These are phyloP conservation scores for Rugonectria rugulosa DNA, from an alignment of 2,329 filamentous ascomycete genomes.

Conservation along the genomic window DNA sequence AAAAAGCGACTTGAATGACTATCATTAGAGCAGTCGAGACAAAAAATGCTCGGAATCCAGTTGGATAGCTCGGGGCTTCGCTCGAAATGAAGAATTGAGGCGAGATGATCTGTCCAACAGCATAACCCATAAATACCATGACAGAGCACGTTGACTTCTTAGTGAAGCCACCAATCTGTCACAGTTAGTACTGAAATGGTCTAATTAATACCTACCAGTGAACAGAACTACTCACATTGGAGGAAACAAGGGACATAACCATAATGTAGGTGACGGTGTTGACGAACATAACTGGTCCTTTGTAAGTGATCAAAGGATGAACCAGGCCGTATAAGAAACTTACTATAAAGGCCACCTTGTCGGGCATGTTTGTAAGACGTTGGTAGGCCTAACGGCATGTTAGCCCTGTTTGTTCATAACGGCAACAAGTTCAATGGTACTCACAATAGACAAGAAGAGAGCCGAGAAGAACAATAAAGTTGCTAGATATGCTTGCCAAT, in stretches of 20 bases:
- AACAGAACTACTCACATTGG: slow-evolving; percentile 24
- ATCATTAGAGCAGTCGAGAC: slow-evolving; percentile 6
- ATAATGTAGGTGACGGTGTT: slow-evolving; percentile 27
- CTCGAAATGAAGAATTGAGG: slow-evolving; percentile 20
- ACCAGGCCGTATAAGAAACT: background rate
- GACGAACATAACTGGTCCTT: slow-evolving; percentile 4
- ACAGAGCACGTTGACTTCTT: no score
- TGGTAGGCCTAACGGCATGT: background rate
- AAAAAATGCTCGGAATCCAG: slow-evolving; percentile 17
- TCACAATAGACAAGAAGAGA: slow-evolving; percentile 9
- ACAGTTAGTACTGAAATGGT: background rate
- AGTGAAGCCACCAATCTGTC: no score
- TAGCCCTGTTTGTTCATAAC: background rate
- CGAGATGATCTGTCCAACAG: slow-evolving; percentile 15
- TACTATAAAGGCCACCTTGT: background rate
- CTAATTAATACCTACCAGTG: background rate
- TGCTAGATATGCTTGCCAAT: no score
- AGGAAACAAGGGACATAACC: slow-evolving; percentile 27
- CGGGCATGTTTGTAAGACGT: no score
- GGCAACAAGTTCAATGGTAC: no score
- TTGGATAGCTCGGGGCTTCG: slow-evolving; percentile 14
- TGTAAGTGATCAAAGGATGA: background rate
- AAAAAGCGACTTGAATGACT: background rate
- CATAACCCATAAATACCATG: slow-evolving; percentile 22
- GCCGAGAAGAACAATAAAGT: slow-evolving; percentile 18